These are phyloP conservation scores for Mariannaea sp. DNA, from an alignment of 2,329 filamentous ascomycete genomes.

Conservation along the genomic window DNA sequence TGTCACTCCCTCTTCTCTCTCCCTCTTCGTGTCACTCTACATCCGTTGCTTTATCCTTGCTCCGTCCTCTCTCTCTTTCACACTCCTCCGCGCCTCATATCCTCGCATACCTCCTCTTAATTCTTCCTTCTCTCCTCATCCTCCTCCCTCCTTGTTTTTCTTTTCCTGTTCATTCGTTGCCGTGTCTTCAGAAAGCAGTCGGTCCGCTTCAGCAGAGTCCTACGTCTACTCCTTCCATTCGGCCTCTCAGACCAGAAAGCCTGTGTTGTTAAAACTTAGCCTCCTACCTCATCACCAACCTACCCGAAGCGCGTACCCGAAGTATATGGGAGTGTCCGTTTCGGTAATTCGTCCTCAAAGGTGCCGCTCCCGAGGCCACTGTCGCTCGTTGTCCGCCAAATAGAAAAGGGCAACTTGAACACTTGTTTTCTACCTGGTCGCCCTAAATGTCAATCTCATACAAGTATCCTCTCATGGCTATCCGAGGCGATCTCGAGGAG, in stretches of 20 bases:
- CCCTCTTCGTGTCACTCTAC: background rate
- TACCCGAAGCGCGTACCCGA: too few species aligned
- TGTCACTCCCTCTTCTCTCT: background rate
- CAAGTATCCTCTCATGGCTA: conserved; percentile 4
- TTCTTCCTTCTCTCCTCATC: background rate
- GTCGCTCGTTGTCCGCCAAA: background rate
- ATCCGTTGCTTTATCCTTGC: background rate
- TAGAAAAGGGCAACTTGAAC: background rate
- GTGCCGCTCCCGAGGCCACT: background rate
- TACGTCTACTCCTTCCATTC: too few species aligned
- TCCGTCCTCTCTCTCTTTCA: background rate
- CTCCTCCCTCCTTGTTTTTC: background rate
- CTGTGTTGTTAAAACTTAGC: too few species aligned
- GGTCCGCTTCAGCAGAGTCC: too few species aligned
- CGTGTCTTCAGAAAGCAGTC: too few species aligned
- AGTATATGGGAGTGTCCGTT: background rate
- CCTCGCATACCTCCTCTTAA: background rate
- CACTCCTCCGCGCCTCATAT: background rate
- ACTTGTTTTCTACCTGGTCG: background rate
- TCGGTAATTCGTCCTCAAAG: background rate
- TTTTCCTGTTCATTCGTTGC: too few species aligned
- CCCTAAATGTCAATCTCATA: background rate
- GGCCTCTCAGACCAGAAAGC: too few species aligned
- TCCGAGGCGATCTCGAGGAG: conserved; percentile 19
- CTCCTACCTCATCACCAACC: too few species aligned